Evolutionary conservation across 495 filamentous ascomycete genomes (phyloP).

Genomic region (Penicillium maclennaniae): DNA sequence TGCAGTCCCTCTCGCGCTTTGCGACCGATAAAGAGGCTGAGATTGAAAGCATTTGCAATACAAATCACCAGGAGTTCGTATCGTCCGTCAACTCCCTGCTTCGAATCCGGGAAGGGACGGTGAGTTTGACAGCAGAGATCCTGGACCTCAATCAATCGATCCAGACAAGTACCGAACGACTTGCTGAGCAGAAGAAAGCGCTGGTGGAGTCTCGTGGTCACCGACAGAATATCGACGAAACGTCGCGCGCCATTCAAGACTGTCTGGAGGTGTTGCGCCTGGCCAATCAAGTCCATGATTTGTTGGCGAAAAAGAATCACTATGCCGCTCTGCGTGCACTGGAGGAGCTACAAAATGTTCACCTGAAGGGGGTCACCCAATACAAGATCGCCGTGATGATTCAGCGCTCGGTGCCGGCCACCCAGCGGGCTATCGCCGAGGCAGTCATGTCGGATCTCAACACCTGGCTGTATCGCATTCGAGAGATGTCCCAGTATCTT

Average conservation of each 20-base stretch:
- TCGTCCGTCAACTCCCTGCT: constrained; percentile 89
- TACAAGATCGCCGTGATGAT: constrained; percentile 96
- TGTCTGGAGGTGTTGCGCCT: constrained; percentile 88
- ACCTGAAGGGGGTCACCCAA: constrained; percentile 86
- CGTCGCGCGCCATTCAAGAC: constrained; percentile 81
- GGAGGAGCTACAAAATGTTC: constrained; percentile 94
- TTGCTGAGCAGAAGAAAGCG: constrained; percentile 91
- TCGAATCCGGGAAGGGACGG: constrained; percentile 82
- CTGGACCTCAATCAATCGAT: constrained; percentile 89
- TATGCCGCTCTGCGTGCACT: constrained; percentile 91
- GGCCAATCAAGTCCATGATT: constrained; percentile 90
- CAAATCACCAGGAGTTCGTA: constrained; percentile 95
- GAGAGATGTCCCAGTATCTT: constrained; percentile 91
- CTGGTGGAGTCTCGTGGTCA: constrained; percentile 87
- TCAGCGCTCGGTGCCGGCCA: constrained; percentile 87
- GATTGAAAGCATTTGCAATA: constrained; percentile 92
- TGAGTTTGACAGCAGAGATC: constrained; percentile 84
- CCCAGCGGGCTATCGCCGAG: constrained; percentile 88
- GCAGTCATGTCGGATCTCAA: constrained; percentile 96
- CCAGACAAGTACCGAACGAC: constrained; percentile 88
- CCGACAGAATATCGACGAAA: constrained; percentile 94
- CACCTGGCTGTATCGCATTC: constrained; percentile 94
- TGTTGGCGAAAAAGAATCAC: constrained; percentile 87
- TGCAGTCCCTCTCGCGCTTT: constrained; percentile 74
- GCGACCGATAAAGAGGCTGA: constrained; percentile 81